Base-by-base conservation (phyloP, 305 asterid genomes). In the Vinca major region DNA sequence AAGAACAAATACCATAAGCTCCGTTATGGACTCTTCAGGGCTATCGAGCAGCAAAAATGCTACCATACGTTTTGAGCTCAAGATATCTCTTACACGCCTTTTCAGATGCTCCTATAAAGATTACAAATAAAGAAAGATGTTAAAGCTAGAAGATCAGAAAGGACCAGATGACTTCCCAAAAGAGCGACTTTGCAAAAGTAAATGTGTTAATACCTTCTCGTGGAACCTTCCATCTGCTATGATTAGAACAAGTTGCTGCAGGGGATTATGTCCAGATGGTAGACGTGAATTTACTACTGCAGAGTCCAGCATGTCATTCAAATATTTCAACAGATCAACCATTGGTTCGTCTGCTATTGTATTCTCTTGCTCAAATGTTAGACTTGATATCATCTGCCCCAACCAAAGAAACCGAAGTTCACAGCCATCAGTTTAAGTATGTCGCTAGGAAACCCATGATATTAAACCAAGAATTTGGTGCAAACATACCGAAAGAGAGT, bases 241-340 rank as follows among this genome's bases (percentile, higher is more conserved):
- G 70, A 94, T 88, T 73, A 94, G 77, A 71, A 91, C 98, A 66
- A 94, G 97, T 85, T 91, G 99, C 88, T 94, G 90, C 16, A 94
- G 88, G n/a, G 99, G 99, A 76, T 85, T 93, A 80, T 77, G 72
- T 44, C 97, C 98, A 49, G 96, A 86, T 50, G 99, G 96, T 51
- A 78, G 76, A 39, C 96, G 89, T 0, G 99, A 88, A 72, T 77
- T 88, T 75, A 68, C 78, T 16, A 78, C 90, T 0, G 96, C 91
- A 55, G 73, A 47, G 56, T 94, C 95, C 53, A 94, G 86, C 90
- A 85, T 80, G 69, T 76, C 78, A 70, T 84, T 84, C 86, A 94
- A 47, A 80, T 86, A 91, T 80, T 85, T 89, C 73, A 94, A 77
- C 50, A 94, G 79, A 78, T 94, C 99, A 49, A 75, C 89, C 90